phyloP scores from a whole-genome alignment of 192 early-diverging fungal genomes.

The Coemansia sp. region DNA sequence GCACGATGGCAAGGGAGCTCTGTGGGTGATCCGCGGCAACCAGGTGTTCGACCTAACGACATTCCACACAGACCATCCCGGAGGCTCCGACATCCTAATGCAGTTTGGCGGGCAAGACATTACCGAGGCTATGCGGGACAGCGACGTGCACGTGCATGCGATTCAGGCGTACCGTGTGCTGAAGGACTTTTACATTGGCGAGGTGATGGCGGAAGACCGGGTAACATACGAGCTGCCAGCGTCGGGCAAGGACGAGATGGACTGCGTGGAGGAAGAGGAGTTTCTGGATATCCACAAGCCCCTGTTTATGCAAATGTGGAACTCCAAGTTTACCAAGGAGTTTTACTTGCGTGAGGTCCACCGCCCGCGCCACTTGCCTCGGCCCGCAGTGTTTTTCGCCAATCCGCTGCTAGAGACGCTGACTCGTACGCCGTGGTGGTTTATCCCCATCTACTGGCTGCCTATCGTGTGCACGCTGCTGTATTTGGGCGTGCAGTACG shows the following conservation, averaged over 20 bases:
- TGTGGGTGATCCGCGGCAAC: conserved; percentile 80
- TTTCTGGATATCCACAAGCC: conserved; percentile 84
- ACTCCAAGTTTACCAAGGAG: conserved; percentile 69
- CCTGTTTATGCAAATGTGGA: conserved; percentile 78
- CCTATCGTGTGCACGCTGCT: conserved; percentile 59
- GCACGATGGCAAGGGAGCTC: conserved; percentile 67
- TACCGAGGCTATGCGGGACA: conserved; percentile 75
- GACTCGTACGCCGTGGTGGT: conserved; percentile 89
- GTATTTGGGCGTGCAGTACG: conserved; percentile 34
- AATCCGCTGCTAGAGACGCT: conserved; percentile 75
- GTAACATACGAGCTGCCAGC: conserved; percentile 46
- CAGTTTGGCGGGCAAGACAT: conserved; percentile 87
- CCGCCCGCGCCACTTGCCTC: conserved; percentile 75
- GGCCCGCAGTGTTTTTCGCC: conserved; percentile 78
- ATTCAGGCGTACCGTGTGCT: conserved; percentile 85
- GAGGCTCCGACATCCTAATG: conserved; percentile 84
- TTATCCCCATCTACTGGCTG: conserved; percentile 85
- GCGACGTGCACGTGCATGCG: conserved; percentile 73
- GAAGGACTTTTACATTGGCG: conserved; percentile 78
- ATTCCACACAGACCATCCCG: conserved; percentile 90
- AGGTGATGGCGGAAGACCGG: conserved; percentile 51
- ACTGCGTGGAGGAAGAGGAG: conserved; percentile 51
- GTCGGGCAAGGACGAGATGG: conserved; percentile 55
- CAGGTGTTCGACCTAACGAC: conserved; percentile 86
- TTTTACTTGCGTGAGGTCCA: conserved; percentile 92